Base-by-base conservation (phyloP, 306 rosid species). In the Lablab purpureus region DNA sequence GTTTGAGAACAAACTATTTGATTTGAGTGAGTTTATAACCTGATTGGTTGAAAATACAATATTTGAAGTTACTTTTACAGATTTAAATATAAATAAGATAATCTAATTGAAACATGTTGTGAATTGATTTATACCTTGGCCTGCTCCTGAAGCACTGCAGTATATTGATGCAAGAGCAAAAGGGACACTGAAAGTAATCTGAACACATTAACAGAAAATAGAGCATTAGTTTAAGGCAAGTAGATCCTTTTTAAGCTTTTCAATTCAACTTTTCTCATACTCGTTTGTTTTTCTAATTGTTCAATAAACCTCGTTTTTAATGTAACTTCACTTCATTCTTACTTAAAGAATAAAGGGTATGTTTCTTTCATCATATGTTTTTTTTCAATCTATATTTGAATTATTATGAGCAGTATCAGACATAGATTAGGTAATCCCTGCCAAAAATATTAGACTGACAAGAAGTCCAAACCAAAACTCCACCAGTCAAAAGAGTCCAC, bases 131-230 rank as follows among this genome's bases (percentile, higher is more conserved):
- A 10, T 37, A 91, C 98, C 98, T 90, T 91, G 95, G 25, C 97
- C 98, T 7, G 95, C 98, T 7, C 92, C 91, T 4, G 94, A 77
- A 3, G 55, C 22, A 64, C 45, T 83, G 50, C 81, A 88, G 77
- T 84, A 91, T 40, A 93, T 92, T 5, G 97, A 92, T 12, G 97
- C 93, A 23, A 92, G 67, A 8, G 97, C 95, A 41, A 89, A 90
- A 0, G 97, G 98, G 65, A 91, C 84, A 52, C 97, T 91, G 81
- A 7, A 91, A 8, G 90, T 92, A 71, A 89, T 79, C 95, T 92
- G 84, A 1, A 76, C 47, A 62, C 25, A 34, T n/a, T 9, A 10
- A 37, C 9, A 62, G 21, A 4, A 62, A 62, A 17, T 5, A 30
- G 23, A 2, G 5, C 10, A 32, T 62, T 62, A 62, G 68, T 62